A percentile compares a stretch with the other conserved stretches of the same genome.
Evolutionary conservation across 2,329 filamentous ascomycete genomes (phyloP).

Genomic region (Talaromyces sp.): DNA sequence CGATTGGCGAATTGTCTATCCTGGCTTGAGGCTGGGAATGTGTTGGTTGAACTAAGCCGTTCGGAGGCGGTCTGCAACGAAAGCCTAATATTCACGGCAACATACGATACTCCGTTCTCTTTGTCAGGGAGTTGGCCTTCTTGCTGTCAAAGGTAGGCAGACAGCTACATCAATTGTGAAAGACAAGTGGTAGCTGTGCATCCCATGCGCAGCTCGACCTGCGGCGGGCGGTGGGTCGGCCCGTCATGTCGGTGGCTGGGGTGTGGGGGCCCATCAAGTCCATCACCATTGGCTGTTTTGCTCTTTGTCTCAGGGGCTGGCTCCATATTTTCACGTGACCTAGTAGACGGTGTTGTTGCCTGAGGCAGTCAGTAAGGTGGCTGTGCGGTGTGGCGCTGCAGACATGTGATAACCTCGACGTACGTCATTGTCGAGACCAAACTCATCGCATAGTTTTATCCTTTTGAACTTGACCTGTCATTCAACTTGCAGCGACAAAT

Average conservation of each 20-base stretch:
- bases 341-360: not conserved
- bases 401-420: conserved; percentile 8
- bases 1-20: not conserved
- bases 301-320: not conserved
- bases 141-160: not conserved
- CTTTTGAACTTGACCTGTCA: not conserved
- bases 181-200: not conserved
- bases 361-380: not conserved
- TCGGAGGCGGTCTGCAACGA: not conserved
- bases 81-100: not conserved
- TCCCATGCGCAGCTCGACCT: not conserved
- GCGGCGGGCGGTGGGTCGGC: not conserved
- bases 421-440: not conserved
- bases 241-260: conserved; percentile 1
- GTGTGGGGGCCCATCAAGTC: not conserved
- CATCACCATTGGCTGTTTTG: not conserved
- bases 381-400: conserved; percentile 7
- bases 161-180: not conserved
- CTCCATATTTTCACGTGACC: conserved; percentile 4
- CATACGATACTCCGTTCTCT: not conserved
- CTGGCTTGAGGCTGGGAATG: not conserved
- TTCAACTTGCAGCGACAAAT: not conserved
- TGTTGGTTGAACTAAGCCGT: not conserved
- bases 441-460: not conserved
- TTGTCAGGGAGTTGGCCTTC: not conserved